Percentiles rank a stretch among this genome's conserved stretches.
phyloP scores from a whole-genome alignment of 2,329 filamentous ascomycete genomes.

The Cadophora sp. region DNA sequence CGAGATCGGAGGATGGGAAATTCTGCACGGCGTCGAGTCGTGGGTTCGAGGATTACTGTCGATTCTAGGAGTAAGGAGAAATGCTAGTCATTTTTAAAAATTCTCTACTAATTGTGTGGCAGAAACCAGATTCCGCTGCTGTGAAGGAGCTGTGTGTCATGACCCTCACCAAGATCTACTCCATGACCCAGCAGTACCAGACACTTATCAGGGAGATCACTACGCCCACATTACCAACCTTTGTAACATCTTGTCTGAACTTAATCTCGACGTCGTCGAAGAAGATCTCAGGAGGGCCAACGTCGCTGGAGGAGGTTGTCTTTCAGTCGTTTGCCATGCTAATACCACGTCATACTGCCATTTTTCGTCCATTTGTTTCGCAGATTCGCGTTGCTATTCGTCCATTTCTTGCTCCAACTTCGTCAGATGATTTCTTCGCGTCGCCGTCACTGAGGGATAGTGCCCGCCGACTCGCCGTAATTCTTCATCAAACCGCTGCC shows the following conservation, averaged over 20 bases:
- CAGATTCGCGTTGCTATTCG: constrained; percentile 70
- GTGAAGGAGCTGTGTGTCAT: constrained; percentile 80
- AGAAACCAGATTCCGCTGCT: constrained; percentile 79
- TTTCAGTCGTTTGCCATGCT: constrained; percentile 75
- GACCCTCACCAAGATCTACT: constrained; percentile 82
- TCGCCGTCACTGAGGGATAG: constrained; percentile 60
- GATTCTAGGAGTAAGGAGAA: constrained; percentile 67
- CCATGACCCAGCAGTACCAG: constrained; percentile 80
- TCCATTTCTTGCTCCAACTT: constrained; percentile 69
- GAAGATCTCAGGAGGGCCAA: constrained; percentile 50
- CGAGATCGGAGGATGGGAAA: constrained; percentile 85
- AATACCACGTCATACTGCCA: constrained; percentile 81
- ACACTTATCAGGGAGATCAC: constrained; percentile 87
- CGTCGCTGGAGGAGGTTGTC: constrained; percentile 67
- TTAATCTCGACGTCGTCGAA: constrained; percentile 58
- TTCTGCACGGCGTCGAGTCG: constrained; percentile 72
- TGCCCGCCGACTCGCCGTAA: constrained; percentile 70
- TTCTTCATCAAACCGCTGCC: constrained; percentile 80
- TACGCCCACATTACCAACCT: constrained; percentile 78
- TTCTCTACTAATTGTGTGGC: constrained; percentile 26
- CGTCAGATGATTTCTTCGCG: constrained; percentile 55
- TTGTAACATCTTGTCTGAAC: constrained; percentile 75
- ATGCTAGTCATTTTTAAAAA: not conserved
- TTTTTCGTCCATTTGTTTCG: constrained; percentile 76
- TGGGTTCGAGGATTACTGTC: constrained; percentile 82